Conservation (phyloP, 164 flowering plant genomes). For the Aristolochia contorta region DNA sequence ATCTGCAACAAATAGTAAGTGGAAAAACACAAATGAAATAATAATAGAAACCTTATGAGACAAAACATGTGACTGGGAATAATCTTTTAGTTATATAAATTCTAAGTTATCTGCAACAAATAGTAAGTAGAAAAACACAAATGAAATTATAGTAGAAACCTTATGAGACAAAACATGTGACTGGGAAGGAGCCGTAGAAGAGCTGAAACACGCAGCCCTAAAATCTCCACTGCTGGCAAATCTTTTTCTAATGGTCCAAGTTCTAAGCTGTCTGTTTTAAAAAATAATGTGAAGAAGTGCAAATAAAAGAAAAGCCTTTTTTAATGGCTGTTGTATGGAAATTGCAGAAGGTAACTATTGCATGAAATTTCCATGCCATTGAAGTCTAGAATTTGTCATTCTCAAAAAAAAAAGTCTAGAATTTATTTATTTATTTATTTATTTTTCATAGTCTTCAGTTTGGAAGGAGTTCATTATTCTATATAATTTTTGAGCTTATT, state of each 20-base stretch:
- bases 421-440: too few relatives aligned
- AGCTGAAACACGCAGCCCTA: slow-evolving; percentile 78
- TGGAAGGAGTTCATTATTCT: too few relatives aligned
- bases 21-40: too few relatives aligned
- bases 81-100: neutral
- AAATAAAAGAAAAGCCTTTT: slow-evolving; percentile 29
- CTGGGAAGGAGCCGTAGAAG: slow-evolving; percentile 87
- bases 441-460: too few relatives aligned
- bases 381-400: too few relatives aligned
- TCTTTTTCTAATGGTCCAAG: neutral
- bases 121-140: too few relatives aligned
- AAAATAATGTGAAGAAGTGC: too few relatives aligned
- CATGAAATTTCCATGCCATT: too few relatives aligned
- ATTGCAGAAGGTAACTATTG: too few relatives aligned
- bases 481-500: too few relatives aligned
- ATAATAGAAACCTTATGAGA: slow-evolving; percentile 41
- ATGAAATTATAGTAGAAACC: slow-evolving; percentile 22
- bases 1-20: neutral
- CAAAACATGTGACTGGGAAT: slow-evolving; percentile 81
- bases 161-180: slow-evolving; percentile 71
- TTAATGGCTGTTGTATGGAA: slow-evolving; percentile 19
- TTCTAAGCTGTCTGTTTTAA: neutral
- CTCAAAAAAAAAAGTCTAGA: too few relatives aligned
- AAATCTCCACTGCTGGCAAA: slow-evolving; percentile 83
- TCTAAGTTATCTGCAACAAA: neutral